Evolutionary conservation across 2,329 filamentous ascomycete species (phyloP), one percentile per base, ranked within the genome.

Genomic region (Podosphaera xanthii): DNA sequence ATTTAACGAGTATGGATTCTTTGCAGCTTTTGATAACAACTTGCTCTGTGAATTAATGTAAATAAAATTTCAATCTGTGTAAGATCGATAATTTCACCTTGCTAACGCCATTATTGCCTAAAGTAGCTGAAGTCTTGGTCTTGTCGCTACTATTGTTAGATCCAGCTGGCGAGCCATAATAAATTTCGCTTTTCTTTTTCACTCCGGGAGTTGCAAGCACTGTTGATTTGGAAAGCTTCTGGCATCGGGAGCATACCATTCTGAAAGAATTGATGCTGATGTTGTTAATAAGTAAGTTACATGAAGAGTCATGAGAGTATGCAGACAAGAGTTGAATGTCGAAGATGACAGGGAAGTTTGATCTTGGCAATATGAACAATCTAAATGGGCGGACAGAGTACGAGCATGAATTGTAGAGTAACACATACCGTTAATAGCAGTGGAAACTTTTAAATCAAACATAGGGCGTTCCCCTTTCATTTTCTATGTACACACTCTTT

Each of bases 131-230:
- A 59, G 73, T 75, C 61, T 71, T 68, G 14, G 72, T 75, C 62
- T 69, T 67, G 22, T 68, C 61, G 62, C 70, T 68, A 59, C 74
- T 68, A 31, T 73, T 71, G 52, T 71, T 68, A 2, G 64, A 65
- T 54, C 65, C 66, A 5, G 66, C 66, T 5, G 78, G 70, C 1
- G 80, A 83, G 55, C 80, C 80, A 65, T 80, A 77, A 69, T 83
- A 83, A 71, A 83, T 80, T 58, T 84, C 81, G 66, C 70, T 79
- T 73, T 81, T 83, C 71, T 80, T 81, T 70, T 83, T 84, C 62
- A 84, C 80, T 35, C 74, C 77, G 0, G 81, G 81, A 0, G 81
- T 84, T 61, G 78, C 80, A 60, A 84, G 76, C 10, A 77, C 74
- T 12, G 80, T 83, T 58, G 75, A 72, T 69, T 80, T 80, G 59